Evolutionary conservation across 208 protist genomes (phyloP).

Genomic region (Wallacemonas sp.): DNA sequence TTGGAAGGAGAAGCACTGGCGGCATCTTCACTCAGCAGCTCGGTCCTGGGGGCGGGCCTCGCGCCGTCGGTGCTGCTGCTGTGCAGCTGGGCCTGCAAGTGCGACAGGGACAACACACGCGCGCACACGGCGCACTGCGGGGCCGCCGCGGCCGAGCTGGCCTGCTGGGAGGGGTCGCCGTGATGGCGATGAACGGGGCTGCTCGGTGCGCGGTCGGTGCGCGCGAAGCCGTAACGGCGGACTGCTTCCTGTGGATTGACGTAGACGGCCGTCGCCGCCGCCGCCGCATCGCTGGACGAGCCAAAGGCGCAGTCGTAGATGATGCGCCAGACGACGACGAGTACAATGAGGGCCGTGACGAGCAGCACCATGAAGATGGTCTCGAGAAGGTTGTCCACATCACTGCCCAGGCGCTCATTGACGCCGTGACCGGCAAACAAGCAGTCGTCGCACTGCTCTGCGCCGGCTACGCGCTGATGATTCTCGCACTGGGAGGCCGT

Average conservation of each 20-base stretch:
- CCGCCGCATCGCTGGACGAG: neutral
- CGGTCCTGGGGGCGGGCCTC: neutral
- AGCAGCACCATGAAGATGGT: constrained; percentile 31
- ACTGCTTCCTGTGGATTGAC: constrained; percentile 28
- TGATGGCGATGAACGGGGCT: constrained; percentile 17
- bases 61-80: neutral
- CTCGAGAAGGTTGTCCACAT: constrained; percentile 24
- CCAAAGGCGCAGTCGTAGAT: constrained; percentile 21
- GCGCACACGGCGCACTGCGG: neutral
- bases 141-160: neutral
- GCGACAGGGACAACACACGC: neutral
- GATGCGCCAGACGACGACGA: constrained; percentile 23
- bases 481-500: constrained; percentile 29
- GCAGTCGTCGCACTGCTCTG: constrained; percentile 30
- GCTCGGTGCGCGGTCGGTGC: constrained; percentile 21
- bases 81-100: neutral
- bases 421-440: constrained; percentile 33
- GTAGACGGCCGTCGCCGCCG: neutral
- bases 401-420: constrained; percentile 26
- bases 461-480: constrained; percentile 20
- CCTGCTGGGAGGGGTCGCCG: neutral
- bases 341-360: constrained; percentile 25
- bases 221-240: constrained; percentile 50
- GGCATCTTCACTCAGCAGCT: neutral
- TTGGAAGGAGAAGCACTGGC: no score